These are phyloP conservation scores for Lachancea nothofagi DNA, from an alignment of 805 yeast species.

Conservation along the genomic window DNA sequence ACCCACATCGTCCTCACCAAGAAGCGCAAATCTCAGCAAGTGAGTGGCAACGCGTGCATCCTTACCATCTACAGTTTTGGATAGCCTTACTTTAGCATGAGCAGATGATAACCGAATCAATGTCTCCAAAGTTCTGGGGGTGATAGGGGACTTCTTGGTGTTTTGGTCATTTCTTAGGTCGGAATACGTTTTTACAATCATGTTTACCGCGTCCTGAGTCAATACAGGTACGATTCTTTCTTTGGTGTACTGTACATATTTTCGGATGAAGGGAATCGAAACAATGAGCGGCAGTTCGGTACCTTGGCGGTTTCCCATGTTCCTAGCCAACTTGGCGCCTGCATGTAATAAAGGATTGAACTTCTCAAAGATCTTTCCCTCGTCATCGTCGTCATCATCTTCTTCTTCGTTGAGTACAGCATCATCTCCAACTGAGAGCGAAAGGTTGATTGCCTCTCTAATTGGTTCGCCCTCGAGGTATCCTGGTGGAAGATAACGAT, in stretches of 20 bases:
- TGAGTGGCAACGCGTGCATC: constrained; percentile 88
- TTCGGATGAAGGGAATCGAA: constrained; percentile 79
- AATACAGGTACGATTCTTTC: constrained; percentile 78
- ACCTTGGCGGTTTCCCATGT: constrained; percentile 33
- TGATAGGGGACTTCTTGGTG: constrained; percentile 83
- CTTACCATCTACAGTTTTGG: constrained; percentile 60
- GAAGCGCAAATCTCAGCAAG: constrained; percentile 76
- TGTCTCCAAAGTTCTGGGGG: constrained; percentile 97
- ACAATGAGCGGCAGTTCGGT: constrained; percentile 44
- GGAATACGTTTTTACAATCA: constrained; percentile 75
- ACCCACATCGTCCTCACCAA: constrained; percentile 37
- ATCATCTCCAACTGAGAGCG: constrained; percentile 76
- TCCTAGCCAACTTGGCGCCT: constrained; percentile 51
- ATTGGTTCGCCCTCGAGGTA: constrained; percentile 90
- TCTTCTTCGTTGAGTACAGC: constrained; percentile 27
- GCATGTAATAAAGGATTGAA: constrained; percentile 78
- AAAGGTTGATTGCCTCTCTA: constrained; percentile 64
- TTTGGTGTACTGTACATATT: constrained; percentile 91
- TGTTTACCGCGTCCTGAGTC: constrained; percentile 68
- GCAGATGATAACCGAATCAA: constrained; percentile 92
- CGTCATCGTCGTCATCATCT: constrained; percentile 42
- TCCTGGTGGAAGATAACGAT: constrained; percentile 83
- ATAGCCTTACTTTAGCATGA: constrained; percentile 91
- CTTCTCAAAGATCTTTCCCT: constrained; percentile 69
- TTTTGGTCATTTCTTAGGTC: constrained; percentile 78